phyloP scores from a whole-genome alignment of 768 basidiomycete genomes.

The Suillus luteus region DNA sequence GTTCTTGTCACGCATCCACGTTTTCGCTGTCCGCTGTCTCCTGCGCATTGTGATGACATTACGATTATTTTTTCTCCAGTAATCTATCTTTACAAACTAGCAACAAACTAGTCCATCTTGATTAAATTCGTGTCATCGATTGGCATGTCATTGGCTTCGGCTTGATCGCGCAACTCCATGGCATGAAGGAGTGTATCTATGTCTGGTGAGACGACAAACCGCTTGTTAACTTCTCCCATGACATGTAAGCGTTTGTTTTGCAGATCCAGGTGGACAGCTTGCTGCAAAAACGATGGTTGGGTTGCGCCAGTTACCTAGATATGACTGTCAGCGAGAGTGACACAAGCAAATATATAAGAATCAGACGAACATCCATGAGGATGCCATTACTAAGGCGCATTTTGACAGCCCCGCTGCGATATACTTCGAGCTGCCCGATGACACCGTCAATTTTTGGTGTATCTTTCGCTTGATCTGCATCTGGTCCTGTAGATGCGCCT shows the following conservation, averaged over 20 bases:
- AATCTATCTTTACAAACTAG: constrained; percentile 21
- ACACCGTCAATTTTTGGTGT: constrained; percentile 62
- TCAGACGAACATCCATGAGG: constrained; percentile 67
- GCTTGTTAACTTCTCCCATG: constrained; percentile 84
- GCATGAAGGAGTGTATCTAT: constrained; percentile 71
- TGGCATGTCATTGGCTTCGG: constrained; percentile 25
- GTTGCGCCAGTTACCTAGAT: constrained; percentile 77
- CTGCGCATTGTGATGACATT: neutral
- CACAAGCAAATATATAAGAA: constrained; percentile 4
- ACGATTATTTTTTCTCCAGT: neutral
- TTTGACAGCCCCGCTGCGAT: constrained; percentile 83
- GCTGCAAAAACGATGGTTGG: constrained; percentile 86
- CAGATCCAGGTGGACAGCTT: constrained; percentile 74
- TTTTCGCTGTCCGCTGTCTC: neutral
- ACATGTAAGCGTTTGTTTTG: constrained; percentile 61
- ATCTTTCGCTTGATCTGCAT: constrained; percentile 32
- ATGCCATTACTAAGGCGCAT: constrained; percentile 83
- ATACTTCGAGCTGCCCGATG: constrained; percentile 84
- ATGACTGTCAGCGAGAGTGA: neutral
- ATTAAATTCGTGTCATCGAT: constrained; percentile 51
- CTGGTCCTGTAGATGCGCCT: constrained; percentile 22
- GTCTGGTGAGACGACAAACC: constrained; percentile 84
- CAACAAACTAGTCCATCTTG: constrained; percentile 49
- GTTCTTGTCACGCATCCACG: constrained; percentile 4
- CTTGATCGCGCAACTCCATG: constrained; percentile 56